Evolutionary conservation across 2,329 filamentous ascomycete species (phyloP).

Genomic region (Rosellinia necatrix): DNA sequence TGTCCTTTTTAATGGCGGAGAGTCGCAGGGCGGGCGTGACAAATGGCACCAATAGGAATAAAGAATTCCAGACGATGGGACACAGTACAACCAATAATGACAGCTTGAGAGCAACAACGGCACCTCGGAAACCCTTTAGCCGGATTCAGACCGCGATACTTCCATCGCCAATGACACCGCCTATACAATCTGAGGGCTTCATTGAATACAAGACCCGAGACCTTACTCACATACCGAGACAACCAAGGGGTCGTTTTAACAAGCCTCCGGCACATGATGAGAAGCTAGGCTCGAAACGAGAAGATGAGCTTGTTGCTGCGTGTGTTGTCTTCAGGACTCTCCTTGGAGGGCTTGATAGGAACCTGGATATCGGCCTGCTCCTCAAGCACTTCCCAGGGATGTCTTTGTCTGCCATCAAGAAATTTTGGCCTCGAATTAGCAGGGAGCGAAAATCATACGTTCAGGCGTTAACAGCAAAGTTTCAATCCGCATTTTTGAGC

Average conservation of each 20-base stretch:
- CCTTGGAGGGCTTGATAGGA: slow-evolving; percentile 63
- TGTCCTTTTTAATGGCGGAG: slow-evolving; percentile 24
- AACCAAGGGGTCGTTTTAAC: slow-evolving; percentile 42
- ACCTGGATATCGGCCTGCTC: slow-evolving; percentile 65
- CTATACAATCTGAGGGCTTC: slow-evolving; percentile 24
- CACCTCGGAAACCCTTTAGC: background rate
- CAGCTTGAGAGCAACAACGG: slow-evolving; percentile 6
- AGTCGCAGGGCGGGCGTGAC: background rate
- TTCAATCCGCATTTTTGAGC: slow-evolving; percentile 67
- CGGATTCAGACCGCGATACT: background rate
- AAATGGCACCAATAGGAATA: background rate
- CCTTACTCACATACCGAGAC: slow-evolving; percentile 35
- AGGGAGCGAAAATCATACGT: slow-evolving; percentile 59
- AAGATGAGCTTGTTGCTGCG: slow-evolving; percentile 57
- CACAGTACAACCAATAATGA: background rate
- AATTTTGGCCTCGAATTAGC: slow-evolving; percentile 59
- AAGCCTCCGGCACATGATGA: slow-evolving; percentile 39
- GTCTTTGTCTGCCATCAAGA: slow-evolving; percentile 55
- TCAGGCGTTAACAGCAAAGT: slow-evolving; percentile 62
- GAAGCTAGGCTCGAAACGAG: slow-evolving; percentile 46
- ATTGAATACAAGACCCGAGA: slow-evolving; percentile 39
- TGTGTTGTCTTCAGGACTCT: slow-evolving; percentile 63
- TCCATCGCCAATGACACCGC: background rate
- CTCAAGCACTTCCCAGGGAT: slow-evolving; percentile 59
- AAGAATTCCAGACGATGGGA: background rate